These are phyloP conservation scores for Naganishia sp. DNA, from an alignment of 1,284 basidiomycete genomes.

Conservation along the genomic window DNA sequence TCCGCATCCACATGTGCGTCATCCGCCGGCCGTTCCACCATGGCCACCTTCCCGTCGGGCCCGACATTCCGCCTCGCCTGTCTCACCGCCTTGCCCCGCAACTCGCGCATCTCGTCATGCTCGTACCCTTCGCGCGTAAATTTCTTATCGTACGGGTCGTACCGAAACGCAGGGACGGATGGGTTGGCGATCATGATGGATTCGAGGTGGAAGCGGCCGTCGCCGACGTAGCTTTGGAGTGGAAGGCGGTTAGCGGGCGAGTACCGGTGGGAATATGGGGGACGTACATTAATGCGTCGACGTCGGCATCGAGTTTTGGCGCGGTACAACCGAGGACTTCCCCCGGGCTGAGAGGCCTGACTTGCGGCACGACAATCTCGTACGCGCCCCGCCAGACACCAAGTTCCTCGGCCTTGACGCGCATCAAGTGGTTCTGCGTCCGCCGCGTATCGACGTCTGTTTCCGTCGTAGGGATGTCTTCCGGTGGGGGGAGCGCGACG, in stretches of 20 bases:
- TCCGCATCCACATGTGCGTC: slow-evolving; percentile 31
- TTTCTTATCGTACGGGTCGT: slow-evolving; percentile 98
- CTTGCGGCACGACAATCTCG: slow-evolving; percentile 78
- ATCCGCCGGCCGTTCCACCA: slow-evolving; percentile 31
- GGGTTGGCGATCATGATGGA: slow-evolving; percentile 99
- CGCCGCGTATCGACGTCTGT: neutral
- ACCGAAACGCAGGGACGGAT: slow-evolving; percentile 90
- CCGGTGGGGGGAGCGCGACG: slow-evolving; percentile 43
- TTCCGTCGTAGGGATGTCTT: slow-evolving; percentile 24
- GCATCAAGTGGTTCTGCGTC: slow-evolving; percentile 17
- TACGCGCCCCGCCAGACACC: slow-evolving; percentile 62
- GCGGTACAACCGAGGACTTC: slow-evolving; percentile 98
- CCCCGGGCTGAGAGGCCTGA: slow-evolving; percentile 91
- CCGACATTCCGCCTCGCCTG: slow-evolving; percentile 67
- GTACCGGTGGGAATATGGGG: neutral
- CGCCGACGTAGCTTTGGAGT: slow-evolving; percentile 80
- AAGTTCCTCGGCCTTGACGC: slow-evolving; percentile 40
- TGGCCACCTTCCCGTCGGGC: slow-evolving; percentile 38
- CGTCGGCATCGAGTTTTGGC: slow-evolving; percentile 63
- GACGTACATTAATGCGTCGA: slow-evolving; percentile 81
- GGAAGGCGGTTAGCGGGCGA: neutral
- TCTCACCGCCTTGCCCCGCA: slow-evolving; percentile 75
- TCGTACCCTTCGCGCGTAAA: slow-evolving; percentile 91
- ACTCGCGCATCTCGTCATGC: slow-evolving; percentile 79
- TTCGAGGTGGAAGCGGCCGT: slow-evolving; percentile 97